These are phyloP conservation scores for Stachybotrys echinatus DNA, from an alignment of 2,329 filamentous ascomycete species.

Conservation along the genomic window DNA sequence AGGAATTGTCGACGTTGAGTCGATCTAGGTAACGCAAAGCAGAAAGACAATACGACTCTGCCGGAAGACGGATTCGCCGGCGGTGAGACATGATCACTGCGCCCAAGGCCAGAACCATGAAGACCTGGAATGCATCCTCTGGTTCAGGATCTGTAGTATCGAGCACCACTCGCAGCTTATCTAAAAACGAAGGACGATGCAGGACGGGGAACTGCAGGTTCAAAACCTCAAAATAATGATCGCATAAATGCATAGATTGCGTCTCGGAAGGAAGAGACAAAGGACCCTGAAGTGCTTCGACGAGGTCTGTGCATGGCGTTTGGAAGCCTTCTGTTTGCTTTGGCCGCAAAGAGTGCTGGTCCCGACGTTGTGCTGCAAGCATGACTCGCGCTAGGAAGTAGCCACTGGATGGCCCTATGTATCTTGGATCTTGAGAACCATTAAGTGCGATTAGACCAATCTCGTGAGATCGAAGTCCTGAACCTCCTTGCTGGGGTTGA, in stretches of 20 bases:
- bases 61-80: slow-evolving; percentile 36
- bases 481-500: background rate
- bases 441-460: slow-evolving; percentile 48
- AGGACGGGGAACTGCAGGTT: slow-evolving; percentile 45
- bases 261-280: slow-evolving; percentile 22
- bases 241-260: slow-evolving; percentile 33
- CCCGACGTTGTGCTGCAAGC: slow-evolving; percentile 28
- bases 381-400: slow-evolving; percentile 47
- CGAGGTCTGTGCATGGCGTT: slow-evolving; percentile 13
- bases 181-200: slow-evolving; percentile 36
- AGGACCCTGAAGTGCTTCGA: slow-evolving; percentile 25
- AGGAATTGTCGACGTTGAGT: slow-evolving; percentile 40
- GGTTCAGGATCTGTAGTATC: slow-evolving; percentile 18
- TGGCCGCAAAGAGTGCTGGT: slow-evolving; percentile 5
- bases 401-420: slow-evolving; percentile 51
- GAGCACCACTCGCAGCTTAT: slow-evolving; percentile 32
- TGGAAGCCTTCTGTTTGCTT: slow-evolving; percentile 12
- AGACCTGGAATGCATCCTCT: slow-evolving; percentile 38
- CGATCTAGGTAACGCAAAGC: slow-evolving; percentile 41
- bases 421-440: slow-evolving; percentile 39
- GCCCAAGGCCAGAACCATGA: slow-evolving; percentile 48
- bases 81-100: slow-evolving; percentile 38
- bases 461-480: slow-evolving; percentile 34
- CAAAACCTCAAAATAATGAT: slow-evolving; percentile 42
- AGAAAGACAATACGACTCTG: slow-evolving; percentile 42